Base-by-base conservation (phyloP, 2,329 filamentous ascomycete genomes). In the Graphiopsis chlorocephala region DNA sequence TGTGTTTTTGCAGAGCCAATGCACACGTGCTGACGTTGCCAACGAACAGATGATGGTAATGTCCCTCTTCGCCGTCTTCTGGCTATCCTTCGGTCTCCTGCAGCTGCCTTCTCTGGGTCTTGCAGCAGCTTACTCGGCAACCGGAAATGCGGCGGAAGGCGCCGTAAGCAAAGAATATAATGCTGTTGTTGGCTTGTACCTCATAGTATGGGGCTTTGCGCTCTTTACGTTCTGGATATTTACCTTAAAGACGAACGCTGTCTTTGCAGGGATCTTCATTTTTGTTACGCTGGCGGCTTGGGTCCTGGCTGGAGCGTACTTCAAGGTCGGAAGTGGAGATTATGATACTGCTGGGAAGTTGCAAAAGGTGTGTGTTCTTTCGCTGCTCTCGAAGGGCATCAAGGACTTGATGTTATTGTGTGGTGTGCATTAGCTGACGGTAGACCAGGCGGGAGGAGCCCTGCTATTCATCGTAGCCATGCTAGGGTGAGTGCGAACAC, bases 21-120 rank as follows among this genome's bases (percentile, higher is more conserved):
- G 10, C n/a, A 26, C 15, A 64, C 28, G 31, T n/a, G 35, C 35
- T 38, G 35, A 38, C 35, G n/a, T 17, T 15, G 5, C 12, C 15
- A 23, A 63, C 58, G 47, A 45, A n/a, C 63, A 65, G 23, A 84
- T 84, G 82, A 82, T 83, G 77, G 80, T 83, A 0, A 82, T 82
- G 74, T 81, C 79, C 4, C 76, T 85, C 42, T 85, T 85, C 67
- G 75, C 78, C 47, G 81, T 84, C 68, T 85, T 85, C 71, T 85
- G 82, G 81, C 75, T 84, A 4, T 82, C 79, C 2, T 84, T 85
- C 68, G 83, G 81, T 17, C 69, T 84, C 55, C 73, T 85, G 0
- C 80, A 84, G 65, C 75, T 84, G 0, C 83, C 83, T 0, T 82
- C 80, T 0, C 78, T 83, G 7, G 78, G 79, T 14, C 78, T 85